Evolutionary conservation across 345 rosid species (phyloP), one percentile per base, ranked within the genome.

Genomic region (Physaria fendleri): DNA sequence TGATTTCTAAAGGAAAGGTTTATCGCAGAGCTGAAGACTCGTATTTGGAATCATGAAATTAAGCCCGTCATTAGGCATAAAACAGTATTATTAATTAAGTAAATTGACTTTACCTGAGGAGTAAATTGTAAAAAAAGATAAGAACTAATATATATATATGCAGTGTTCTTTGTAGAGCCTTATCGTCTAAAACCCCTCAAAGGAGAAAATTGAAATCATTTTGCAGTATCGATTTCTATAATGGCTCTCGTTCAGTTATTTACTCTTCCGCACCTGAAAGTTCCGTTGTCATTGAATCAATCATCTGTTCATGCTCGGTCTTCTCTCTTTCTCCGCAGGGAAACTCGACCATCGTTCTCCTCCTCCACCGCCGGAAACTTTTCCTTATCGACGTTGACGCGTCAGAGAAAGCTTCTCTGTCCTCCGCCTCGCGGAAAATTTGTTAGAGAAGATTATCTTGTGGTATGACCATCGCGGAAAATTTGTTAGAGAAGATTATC

Each of bases 371-470:
- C 74, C 34, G 68, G 41, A 6, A 65, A 53, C 27, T 62, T 67
- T 1, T 75, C 68, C 29, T 66, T 77, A 48, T 71, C 83, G 5
- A 78, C 81, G 37, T 76, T 82, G 45, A 81, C 75, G 14, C 78
- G 22, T 10, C 55, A 48, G 1, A 80, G 81, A 34, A 88, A 71
- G 87, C 66, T 82, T 69, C 84, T 82, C 28, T 79, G 96, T 71
- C 56, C 56, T 53, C 87, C 95, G n/a, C 87, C 90, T 60, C 83
- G 48, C 1, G 96, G 96, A 2, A 92, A 92, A 76, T 54, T 74
- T 59, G 75, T 88, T 41, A 75, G 85, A 68, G 90, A 88, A 66
- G 95, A 92, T 69, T 88, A 88, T 68, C 88, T 84, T 57, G 96
- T 92, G 90, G 98, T 88, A 78, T 5, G 74, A 2, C 8, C 54